phyloP scores from a whole-genome alignment of 495 filamentous ascomycete species.

The Aspergillus diversus region DNA sequence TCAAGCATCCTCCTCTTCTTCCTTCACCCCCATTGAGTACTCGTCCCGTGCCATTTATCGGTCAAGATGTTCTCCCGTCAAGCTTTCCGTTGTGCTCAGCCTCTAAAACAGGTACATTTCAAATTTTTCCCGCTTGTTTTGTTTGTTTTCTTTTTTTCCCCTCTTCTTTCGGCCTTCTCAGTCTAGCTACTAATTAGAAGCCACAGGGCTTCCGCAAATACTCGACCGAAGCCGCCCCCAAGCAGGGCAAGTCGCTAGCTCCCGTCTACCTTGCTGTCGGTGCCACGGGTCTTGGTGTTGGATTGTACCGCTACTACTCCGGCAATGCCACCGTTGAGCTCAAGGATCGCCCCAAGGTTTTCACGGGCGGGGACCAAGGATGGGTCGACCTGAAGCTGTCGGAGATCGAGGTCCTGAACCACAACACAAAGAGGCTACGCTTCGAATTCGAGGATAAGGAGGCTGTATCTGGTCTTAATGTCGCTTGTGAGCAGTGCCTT shows the following conservation, averaged over 20 bases:
- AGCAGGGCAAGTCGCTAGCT: slow-evolving; percentile 42
- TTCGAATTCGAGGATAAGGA: slow-evolving; percentile 85
- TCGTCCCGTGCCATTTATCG: slow-evolving; percentile 18
- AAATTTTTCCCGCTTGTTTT: background rate
- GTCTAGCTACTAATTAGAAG: slow-evolving; percentile 6
- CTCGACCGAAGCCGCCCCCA: slow-evolving; percentile 47
- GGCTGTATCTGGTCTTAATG: slow-evolving; percentile 74
- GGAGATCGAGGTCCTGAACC: slow-evolving; percentile 74
- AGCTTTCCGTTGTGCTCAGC: slow-evolving; percentile 51
- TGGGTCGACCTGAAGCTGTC: slow-evolving; percentile 80
- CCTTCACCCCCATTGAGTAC: slow-evolving; percentile 16
- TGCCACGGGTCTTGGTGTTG: slow-evolving; percentile 45
- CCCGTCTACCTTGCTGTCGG: slow-evolving; percentile 46
- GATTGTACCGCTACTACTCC: slow-evolving; percentile 49
- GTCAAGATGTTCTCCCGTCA: slow-evolving; percentile 54
- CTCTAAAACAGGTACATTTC: slow-evolving; percentile 47
- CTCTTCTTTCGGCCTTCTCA: background rate
- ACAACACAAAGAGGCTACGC: slow-evolving; percentile 87
- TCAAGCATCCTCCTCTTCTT: slow-evolving; percentile 10
- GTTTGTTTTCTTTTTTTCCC: slow-evolving; percentile 1
- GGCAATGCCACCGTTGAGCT: slow-evolving; percentile 36
- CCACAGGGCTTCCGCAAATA: slow-evolving; percentile 56
- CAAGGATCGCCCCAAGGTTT: slow-evolving; percentile 53
- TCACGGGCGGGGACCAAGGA: slow-evolving; percentile 86
- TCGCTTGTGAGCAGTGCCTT: slow-evolving; percentile 63